Evolutionary conservation across 2,329 filamentous ascomycete species (phyloP).

Genomic region (Teratosphaeria pseudoeucalypti): DNA sequence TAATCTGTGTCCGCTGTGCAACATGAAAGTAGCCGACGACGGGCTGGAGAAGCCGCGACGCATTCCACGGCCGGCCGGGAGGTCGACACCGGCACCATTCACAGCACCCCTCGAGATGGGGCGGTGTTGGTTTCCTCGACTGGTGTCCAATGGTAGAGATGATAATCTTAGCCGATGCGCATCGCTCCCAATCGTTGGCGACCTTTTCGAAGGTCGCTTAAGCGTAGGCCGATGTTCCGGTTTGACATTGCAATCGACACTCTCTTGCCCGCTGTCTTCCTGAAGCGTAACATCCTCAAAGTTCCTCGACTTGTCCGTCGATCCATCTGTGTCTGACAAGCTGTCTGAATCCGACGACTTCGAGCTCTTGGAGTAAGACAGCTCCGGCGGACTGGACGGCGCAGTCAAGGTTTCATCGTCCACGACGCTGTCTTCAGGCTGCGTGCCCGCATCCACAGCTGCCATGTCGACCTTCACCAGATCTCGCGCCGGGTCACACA

Average conservation of each 20-base stretch:
- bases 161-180: neutral
- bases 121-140: conserved; percentile 22
- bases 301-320: conserved; percentile 61
- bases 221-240: conserved; percentile 21
- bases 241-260: conserved; percentile 38
- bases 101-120: conserved; percentile 32
- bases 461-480: neutral
- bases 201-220: conserved; percentile 7
- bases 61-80: conserved; percentile 27
- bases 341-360: conserved; percentile 64
- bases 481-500: conserved; percentile 2
- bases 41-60: conserved; percentile 32
- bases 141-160: neutral
- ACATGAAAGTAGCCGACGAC: conserved; percentile 17
- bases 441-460: neutral
- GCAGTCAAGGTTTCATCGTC: conserved; percentile 4
- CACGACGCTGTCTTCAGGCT: conserved; percentile 1
- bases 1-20: conserved; percentile 7
- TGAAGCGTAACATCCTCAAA: conserved; percentile 84
- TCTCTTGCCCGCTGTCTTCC: conserved; percentile 41
- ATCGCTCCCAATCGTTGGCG: conserved; percentile 1
- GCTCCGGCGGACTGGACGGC: conserved; percentile 8
- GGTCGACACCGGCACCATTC: conserved; percentile 25
- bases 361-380: conserved; percentile 54
- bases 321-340: conserved; percentile 44